Conservation (phyloP, 768 basidiomycete genomes). For the Coprinopsis sp. region DNA sequence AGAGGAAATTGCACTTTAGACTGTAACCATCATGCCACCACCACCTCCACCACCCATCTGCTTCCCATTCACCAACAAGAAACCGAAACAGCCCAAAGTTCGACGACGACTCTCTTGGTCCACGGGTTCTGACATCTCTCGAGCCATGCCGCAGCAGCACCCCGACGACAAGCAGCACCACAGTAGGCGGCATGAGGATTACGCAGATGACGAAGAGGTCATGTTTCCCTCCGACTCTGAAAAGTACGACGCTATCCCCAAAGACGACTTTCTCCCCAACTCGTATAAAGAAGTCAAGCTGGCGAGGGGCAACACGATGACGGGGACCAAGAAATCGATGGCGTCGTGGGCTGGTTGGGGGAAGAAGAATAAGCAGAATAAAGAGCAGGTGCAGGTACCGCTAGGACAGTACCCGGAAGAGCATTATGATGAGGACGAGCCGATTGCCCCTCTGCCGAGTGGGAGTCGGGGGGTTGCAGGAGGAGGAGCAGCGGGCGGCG, state of each 20-base stretch:
- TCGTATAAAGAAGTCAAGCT: slow-evolving; percentile 33
- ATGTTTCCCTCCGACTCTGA: slow-evolving; percentile 62
- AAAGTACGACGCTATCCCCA: slow-evolving; percentile 46
- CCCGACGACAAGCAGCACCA: neutral
- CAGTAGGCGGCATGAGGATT: no score
- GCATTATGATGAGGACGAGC: neutral
- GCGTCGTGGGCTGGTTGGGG: slow-evolving; percentile 52
- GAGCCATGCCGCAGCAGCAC: slow-evolving; percentile 4
- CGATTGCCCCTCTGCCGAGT: slow-evolving; percentile 18
- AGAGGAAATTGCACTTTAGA: no score
- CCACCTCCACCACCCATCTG: slow-evolving; percentile 56
- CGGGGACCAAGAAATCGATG: slow-evolving; percentile 52
- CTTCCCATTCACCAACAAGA: slow-evolving; percentile 52
- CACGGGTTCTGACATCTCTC: slow-evolving; percentile 25
- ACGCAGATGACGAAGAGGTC: slow-evolving; percentile 40
- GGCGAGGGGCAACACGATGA: slow-evolving; percentile 48
- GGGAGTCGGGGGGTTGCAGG: slow-evolving; percentile 29
- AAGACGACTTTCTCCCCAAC: slow-evolving; percentile 27
- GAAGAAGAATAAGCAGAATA: slow-evolving; percentile 37
- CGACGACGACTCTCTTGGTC: slow-evolving; percentile 42
- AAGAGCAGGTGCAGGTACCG: slow-evolving; percentile 26
- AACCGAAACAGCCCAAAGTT: slow-evolving; percentile 40
- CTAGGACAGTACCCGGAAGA: slow-evolving; percentile 12
- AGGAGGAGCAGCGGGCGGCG: slow-evolving; percentile 24
- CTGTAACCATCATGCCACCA: slow-evolving; percentile 47